Percentiles rank a stretch among this genome's conserved stretches.
These are phyloP conservation scores for Mortierella claussenii DNA, from an alignment of 192 early-diverging fungal species.

Conservation along the genomic window DNA sequence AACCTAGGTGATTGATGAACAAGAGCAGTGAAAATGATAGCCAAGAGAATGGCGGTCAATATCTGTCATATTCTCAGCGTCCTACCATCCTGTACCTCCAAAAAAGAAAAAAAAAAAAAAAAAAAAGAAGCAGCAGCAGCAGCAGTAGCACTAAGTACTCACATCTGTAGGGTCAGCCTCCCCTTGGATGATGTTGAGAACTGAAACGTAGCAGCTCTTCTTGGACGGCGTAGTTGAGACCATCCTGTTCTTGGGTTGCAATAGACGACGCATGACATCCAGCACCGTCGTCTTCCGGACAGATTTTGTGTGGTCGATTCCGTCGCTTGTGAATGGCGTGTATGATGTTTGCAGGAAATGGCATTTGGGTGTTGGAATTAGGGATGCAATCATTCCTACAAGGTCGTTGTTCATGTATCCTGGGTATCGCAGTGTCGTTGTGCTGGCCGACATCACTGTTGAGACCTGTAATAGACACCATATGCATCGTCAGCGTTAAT, in stretches of 20 bases:
- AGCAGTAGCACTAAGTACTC: slow-evolving; percentile 15
- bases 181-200: slow-evolving; percentile 99
- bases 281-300: slow-evolving; percentile 96
- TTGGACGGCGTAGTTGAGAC: slow-evolving; percentile 93
- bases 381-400: slow-evolving; percentile 91
- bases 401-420: slow-evolving; percentile 99
- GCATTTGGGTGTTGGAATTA: slow-evolving; percentile 98
- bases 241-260: slow-evolving; percentile 98
- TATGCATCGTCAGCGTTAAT: no score
- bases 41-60: no score
- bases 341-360: slow-evolving; percentile 96
- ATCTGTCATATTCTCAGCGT: no score
- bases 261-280: slow-evolving; percentile 96
- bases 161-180: slow-evolving; percentile 98
- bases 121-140: not conserved
- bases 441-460: slow-evolving; percentile 97
- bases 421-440: slow-evolving; percentile 96
- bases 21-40: no score
- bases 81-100: no score
- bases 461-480: slow-evolving; percentile 73
- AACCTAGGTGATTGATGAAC: slow-evolving; percentile 87
- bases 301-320: slow-evolving; percentile 89
- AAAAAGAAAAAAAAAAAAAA: no score
- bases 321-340: slow-evolving; percentile 96
- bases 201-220: slow-evolving; percentile 95